These are phyloP conservation scores for Picea abies DNA, from an alignment of 83 land plant species.

Conservation along the genomic window DNA sequence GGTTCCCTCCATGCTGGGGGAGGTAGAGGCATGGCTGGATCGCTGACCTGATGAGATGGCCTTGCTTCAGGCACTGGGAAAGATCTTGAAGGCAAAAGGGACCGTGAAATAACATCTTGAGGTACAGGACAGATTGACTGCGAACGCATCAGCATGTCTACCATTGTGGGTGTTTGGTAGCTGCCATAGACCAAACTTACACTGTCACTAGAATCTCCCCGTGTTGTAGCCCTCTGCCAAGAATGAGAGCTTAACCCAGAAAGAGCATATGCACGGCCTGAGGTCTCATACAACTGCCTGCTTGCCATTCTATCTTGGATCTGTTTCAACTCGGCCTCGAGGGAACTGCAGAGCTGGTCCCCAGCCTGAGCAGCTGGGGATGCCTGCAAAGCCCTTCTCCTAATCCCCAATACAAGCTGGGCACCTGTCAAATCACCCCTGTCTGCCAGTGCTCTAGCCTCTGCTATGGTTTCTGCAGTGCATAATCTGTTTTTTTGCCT, in stretches of 20 bases:
- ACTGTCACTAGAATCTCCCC: slow-evolving; percentile 66
- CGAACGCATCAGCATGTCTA: slow-evolving; percentile 69
- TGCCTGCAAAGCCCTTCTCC: slow-evolving; percentile 36
- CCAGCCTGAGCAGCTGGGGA: slow-evolving; percentile 54
- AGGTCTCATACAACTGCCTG: slow-evolving; percentile 68
- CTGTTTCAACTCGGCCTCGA: slow-evolving; percentile 77
- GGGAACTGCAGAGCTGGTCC: slow-evolving; percentile 56
- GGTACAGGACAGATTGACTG: slow-evolving; percentile 47
- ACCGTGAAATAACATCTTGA: slow-evolving; percentile 28
- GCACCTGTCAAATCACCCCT: slow-evolving; percentile 56
- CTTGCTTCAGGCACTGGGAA: slow-evolving; percentile 27
- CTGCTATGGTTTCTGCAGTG: slow-evolving; percentile 68
- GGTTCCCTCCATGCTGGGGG: slow-evolving; percentile 17
- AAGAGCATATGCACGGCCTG: slow-evolving; percentile 85
- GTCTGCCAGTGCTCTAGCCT: slow-evolving; percentile 67
- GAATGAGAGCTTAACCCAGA: slow-evolving; percentile 92
- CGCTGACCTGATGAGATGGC: neutral
- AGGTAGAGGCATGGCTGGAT: neutral
- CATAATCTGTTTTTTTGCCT: slow-evolving; percentile 63
- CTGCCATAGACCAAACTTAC: slow-evolving; percentile 45
- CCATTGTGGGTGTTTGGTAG: slow-evolving; percentile 90
- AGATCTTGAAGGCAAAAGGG: slow-evolving; percentile 32
- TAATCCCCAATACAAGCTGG: slow-evolving; percentile 41
- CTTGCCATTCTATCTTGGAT: slow-evolving; percentile 82
- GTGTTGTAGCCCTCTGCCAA: slow-evolving; percentile 84